Evolutionary conservation across 2,329 filamentous ascomycete genomes (phyloP), one percentile per base, ranked within the genome.

Genomic region (Aspergillus terreus): DNA sequence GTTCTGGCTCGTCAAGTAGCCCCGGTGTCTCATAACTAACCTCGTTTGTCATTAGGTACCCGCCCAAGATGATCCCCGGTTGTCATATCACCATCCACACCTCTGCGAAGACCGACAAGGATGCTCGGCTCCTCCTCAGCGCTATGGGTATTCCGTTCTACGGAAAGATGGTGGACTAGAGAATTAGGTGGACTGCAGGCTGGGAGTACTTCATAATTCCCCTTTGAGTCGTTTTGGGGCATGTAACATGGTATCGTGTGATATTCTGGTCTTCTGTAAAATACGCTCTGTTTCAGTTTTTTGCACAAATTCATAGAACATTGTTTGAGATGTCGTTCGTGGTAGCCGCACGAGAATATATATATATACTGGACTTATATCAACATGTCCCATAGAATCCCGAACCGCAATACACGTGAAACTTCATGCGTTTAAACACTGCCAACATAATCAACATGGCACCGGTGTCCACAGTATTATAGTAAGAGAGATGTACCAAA

Each of bases 11-110:
- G 21, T 17, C 11, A 11, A 25, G 4, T 10, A n/a, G 6, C 27
- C n/a, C 32, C 1, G 4, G n/a, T 17, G 33, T 14, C 15, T 12
- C 21, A 17, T 46, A 36, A 19, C 49, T 52, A 45, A 52, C 23
- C 4, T 21, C 11, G 10, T 19, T 5, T 25, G 4, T 6, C 10
- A 35, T 27, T 41, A 85, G 81, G 69, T 85, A 85, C 60, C 82
- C 81, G 4, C 77, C 82, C 4, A 83, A 82, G 73, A 86, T 94
- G 86, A 87, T 96, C 60, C 89, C 92, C 14, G 91, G 91, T 68
- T 88, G 86, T 69, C 83, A 94, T 63, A 83, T 96, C 61, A 87
- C 86, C 52, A 79, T 96, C 50, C 86, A 94, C 71, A 96, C 92
- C 1, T 87, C 87, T 25, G 92, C 90, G 40, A 90, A 80, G 23